phyloP scores from a whole-genome alignment of 1,284 basidiomycete species.

The Puccinia triticina region DNA sequence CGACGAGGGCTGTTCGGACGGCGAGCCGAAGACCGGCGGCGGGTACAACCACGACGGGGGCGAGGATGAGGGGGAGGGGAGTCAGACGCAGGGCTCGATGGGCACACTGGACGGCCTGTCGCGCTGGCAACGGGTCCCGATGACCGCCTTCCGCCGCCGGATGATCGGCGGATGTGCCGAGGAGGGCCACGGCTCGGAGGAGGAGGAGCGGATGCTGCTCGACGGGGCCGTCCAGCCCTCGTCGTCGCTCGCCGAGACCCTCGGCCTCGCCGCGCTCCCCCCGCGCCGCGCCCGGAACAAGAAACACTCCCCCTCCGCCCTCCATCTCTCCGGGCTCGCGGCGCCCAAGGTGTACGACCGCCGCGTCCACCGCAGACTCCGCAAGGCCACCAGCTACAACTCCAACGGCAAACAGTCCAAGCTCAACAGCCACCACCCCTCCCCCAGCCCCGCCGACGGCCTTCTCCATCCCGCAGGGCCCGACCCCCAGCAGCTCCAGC shows the following conservation, averaged over 20 bases:
- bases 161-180: constrained; percentile 14
- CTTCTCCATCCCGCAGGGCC: not conserved
- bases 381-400: constrained; percentile 18
- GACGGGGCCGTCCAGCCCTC: constrained; percentile 34
- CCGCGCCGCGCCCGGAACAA: not conserved
- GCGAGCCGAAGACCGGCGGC: not conserved
- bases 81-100: not conserved
- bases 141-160: constrained; percentile 56
- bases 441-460: too few species aligned
- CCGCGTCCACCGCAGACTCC: constrained; percentile 1
- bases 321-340: constrained; percentile 1
- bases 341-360: constrained; percentile 2
- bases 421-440: too few species aligned
- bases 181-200: not conserved
- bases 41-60: too few species aligned
- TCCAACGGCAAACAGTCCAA: constrained; percentile 29
- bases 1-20: constrained; percentile 31
- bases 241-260: constrained; percentile 9
- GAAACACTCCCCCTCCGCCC: not conserved
- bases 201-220: not conserved
- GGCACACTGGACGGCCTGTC: constrained; percentile 57
- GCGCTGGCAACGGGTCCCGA: constrained; percentile 57
- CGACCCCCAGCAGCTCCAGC: too few species aligned
- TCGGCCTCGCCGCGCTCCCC: constrained; percentile 6
- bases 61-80: not conserved